These are phyloP conservation scores for Candida ovalis DNA, from an alignment of 805 yeast genomes.

Conservation along the genomic window DNA sequence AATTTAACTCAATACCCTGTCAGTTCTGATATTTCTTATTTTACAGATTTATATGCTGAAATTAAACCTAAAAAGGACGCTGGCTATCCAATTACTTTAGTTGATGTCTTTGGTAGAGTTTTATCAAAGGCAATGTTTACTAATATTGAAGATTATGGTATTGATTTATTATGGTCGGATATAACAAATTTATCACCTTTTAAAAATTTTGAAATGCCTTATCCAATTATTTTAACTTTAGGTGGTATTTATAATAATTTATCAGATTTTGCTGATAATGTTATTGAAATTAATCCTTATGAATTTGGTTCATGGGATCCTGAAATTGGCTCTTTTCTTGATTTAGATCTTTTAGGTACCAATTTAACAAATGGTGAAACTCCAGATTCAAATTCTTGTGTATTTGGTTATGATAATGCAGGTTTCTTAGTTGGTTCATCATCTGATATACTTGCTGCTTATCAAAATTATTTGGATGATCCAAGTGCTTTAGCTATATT, in stretches of 20 bases:
- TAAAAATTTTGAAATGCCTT: slow-evolving; percentile 60
- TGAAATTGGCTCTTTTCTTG: slow-evolving; percentile 56
- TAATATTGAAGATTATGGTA: slow-evolving; percentile 54
- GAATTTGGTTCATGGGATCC: slow-evolving; percentile 88
- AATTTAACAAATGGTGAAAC: slow-evolving; percentile 55
- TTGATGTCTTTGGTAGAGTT: slow-evolving; percentile 73
- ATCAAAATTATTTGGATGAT: slow-evolving; percentile 9
- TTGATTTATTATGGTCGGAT: slow-evolving; percentile 51
- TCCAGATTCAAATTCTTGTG: slow-evolving; percentile 40
- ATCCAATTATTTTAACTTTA: slow-evolving; percentile 58
- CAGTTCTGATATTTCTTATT: slow-evolving; percentile 46
- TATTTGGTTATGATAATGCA: slow-evolving; percentile 67
- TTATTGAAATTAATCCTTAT: slow-evolving; percentile 56
- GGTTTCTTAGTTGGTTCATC: slow-evolving; percentile 79
- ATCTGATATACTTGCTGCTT: slow-evolving; percentile 53
- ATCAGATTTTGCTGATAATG: slow-evolving; percentile 55
- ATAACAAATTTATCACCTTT: slow-evolving; percentile 56
- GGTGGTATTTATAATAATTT: slow-evolving; percentile 52
- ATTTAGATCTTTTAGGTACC: slow-evolving; percentile 65
- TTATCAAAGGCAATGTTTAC: slow-evolving; percentile 64
- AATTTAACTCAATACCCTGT: slow-evolving; percentile 56
- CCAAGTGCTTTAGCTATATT: slow-evolving; percentile 9
- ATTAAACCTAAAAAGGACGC: slow-evolving; percentile 46
- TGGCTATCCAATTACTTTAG: slow-evolving; percentile 58
- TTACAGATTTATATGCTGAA: slow-evolving; percentile 46